Conservation (phyloP, 768 basidiomycete species). For the Suillus decipiens region DNA sequence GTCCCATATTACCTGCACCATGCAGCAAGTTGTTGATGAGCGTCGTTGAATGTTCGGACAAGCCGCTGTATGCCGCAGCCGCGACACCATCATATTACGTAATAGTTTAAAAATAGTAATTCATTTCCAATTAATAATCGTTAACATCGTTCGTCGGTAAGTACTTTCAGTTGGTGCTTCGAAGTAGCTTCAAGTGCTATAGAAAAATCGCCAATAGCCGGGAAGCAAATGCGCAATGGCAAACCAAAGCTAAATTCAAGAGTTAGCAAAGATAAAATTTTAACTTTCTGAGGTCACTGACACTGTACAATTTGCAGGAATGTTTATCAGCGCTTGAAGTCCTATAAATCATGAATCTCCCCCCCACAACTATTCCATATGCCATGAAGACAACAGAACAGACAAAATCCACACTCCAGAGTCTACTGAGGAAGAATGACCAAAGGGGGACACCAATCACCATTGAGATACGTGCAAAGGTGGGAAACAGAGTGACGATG, state of each 20-base stretch:
- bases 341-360: constrained; percentile 5
- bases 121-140: background rate
- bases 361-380: constrained; percentile 8
- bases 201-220: constrained; percentile 15
- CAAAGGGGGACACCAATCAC: constrained; percentile 11
- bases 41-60: background rate
- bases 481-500: constrained; percentile 39
- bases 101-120: no score
- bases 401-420: constrained; percentile 5
- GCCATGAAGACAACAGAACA: constrained; percentile 7
- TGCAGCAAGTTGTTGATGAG: background rate
- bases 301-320: constrained; percentile 12
- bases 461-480: constrained; percentile 8
- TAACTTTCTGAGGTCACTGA: background rate
- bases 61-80: no score
- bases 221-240: constrained; percentile 10
- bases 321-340: constrained; percentile 8
- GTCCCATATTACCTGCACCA: constrained; percentile 12
- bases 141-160: no score
- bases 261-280: background rate
- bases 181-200: constrained; percentile 1
- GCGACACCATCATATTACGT: no score
- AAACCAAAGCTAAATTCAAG: constrained; percentile 7
- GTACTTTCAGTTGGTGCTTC: no score
- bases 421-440: constrained; percentile 11